Evolutionary conservation across 495 filamentous ascomycete genomes (phyloP).

Genomic region (Penicillium egyptiacum): DNA sequence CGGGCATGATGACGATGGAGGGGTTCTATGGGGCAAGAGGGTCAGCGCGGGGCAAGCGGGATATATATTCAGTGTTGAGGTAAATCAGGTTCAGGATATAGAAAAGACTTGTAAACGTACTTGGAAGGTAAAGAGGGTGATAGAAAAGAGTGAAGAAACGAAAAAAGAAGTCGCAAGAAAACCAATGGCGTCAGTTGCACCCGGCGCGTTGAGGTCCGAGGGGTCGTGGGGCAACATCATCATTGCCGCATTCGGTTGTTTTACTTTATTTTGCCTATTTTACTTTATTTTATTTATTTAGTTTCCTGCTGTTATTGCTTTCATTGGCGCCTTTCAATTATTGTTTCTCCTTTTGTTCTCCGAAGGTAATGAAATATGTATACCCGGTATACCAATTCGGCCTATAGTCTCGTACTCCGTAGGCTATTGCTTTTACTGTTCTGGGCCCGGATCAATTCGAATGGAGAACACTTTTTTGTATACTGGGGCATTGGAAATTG

Average conservation of each 20-base stretch:
- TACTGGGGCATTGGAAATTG: conserved; percentile 3
- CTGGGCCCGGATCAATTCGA: conserved; percentile 1
- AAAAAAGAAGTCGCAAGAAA: conserved; percentile 22
- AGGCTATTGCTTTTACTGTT: conserved; percentile 11
- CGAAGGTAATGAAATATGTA: neutral
- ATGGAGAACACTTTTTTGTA: neutral
- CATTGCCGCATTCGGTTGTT: conserved; percentile 32
- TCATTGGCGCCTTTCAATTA: neutral
- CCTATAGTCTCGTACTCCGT: neutral
- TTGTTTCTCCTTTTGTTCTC: neutral
- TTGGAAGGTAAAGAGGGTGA: conserved; percentile 14
- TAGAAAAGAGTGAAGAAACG: conserved; percentile 12
- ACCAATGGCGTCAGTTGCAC: conserved; percentile 31
- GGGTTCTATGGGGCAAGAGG: conserved; percentile 17
- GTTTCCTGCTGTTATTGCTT: neutral
- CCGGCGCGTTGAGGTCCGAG: conserved; percentile 48
- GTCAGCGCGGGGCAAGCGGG: conserved; percentile 41
- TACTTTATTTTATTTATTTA: neutral
- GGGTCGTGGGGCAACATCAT: conserved; percentile 39
- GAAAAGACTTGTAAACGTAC: conserved; percentile 12
- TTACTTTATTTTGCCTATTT: neutral
- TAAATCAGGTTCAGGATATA: conserved; percentile 3
- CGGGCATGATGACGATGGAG: conserved; percentile 45
- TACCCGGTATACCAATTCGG: neutral
- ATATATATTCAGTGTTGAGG: conserved; percentile 5